A percentile compares a stretch with the other conserved stretches of the same genome.
Conservation (phyloP, 2,329 filamentous ascomycete species). For the Pseudopyricularia cyperi region DNA sequence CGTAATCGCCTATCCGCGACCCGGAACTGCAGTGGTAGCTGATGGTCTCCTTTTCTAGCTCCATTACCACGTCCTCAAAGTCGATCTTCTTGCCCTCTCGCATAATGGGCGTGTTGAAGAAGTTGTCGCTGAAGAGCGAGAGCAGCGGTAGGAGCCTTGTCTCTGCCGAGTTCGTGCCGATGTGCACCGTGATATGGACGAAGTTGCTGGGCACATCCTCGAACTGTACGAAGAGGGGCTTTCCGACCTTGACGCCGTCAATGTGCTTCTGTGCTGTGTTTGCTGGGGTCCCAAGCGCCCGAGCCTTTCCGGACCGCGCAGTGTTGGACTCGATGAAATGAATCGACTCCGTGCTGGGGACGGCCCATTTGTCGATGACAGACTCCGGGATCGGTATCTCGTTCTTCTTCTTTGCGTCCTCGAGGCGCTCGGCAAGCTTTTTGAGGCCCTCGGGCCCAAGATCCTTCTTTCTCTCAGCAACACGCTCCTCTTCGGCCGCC, state of each 20-base stretch:
- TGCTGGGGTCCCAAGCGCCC: constrained; percentile 50
- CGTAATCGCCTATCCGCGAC: constrained; percentile 58
- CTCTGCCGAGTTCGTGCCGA: constrained; percentile 67
- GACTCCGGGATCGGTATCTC: constrained; percentile 73
- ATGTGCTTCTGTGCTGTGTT: constrained; percentile 65
- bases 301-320: constrained; percentile 68
- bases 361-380: constrained; percentile 67
- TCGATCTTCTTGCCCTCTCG: constrained; percentile 63
- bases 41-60: constrained; percentile 83
- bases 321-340: constrained; percentile 86
- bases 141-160: constrained; percentile 76
- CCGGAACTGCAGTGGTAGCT: constrained; percentile 64
- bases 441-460: constrained; percentile 75
- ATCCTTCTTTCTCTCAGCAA: constrained; percentile 65
- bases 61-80: constrained; percentile 86
- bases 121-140: constrained; percentile 75
- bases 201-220: constrained; percentile 92
- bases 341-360: constrained; percentile 80
- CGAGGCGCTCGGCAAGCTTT: constrained; percentile 60
- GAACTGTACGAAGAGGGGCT: constrained; percentile 91
- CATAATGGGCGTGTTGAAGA: constrained; percentile 83
- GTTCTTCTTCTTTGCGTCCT: constrained; percentile 77
- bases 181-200: constrained; percentile 67
- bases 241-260: constrained; percentile 44
- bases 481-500: constrained; percentile 61